Evolutionary conservation across 495 filamentous ascomycete genomes (phyloP), one percentile per base, ranked within the genome.

Genomic region (Penicillium nucicola): DNA sequence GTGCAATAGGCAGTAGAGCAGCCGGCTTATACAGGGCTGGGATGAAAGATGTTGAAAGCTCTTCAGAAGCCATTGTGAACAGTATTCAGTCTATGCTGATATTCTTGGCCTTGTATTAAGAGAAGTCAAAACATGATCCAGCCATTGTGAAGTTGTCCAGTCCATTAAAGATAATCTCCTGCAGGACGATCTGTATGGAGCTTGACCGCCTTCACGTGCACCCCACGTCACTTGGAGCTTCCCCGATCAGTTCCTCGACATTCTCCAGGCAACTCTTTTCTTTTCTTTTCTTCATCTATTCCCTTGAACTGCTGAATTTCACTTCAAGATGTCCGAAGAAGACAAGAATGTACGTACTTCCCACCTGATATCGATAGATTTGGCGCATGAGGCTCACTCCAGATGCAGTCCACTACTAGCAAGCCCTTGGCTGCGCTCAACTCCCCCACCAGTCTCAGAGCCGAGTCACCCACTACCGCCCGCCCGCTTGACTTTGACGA

Each of bases 401-500:
- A 23, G 39, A 41, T 60, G 56, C 57, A 66, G 63, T 57, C 56
- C 40, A 63, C 66, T 44, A 53, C 66, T 46, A 71, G 49, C 57
- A 76, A 66, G 53, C 62, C 62, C 28, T 51, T 60, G 31, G 54
- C 61, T 41, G 64, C 48, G 15, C 48, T 56, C 15, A 41, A 41
- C 34, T 52, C 52, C 28, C 59, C 62, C 9, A 65, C 56, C 49
- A 73, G 62, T 45, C 70, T 64, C 14, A 70, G 71, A 23, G 77
- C 90, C 37, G 89, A 95, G 67, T 95, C 90, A 14, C 89, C 89
- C 7, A 92, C 88, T 0, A 95, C 91, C 19, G 89, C 85, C 33
- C 81, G 85, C 56, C 84, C 85, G 11, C 75, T 92, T 58, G 88
- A 93, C 57, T 90, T 93, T 74, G 88, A 93, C 58, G 90, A 95